Percentiles rank a stretch among this genome's conserved stretches.
Evolutionary conservation across 2,329 filamentous ascomycete genomes (phyloP).

Genomic region (Beauveria bassiana): DNA sequence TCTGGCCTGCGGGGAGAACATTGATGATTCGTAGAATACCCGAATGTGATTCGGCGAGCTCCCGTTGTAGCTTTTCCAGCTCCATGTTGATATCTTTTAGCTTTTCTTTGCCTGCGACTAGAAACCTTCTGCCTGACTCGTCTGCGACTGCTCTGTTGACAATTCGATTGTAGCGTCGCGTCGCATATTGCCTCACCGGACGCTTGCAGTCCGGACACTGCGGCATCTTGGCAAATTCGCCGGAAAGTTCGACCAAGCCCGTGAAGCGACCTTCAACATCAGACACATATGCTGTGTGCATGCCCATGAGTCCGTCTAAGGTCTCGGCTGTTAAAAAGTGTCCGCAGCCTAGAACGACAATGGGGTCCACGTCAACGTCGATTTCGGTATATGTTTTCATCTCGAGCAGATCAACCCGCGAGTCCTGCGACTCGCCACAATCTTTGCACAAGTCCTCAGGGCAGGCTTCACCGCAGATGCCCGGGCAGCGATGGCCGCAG

Average conservation of each 20-base stretch:
- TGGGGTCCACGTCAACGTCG: slow-evolving; percentile 49
- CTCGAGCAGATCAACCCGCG: slow-evolving; percentile 47
- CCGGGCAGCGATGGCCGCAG: slow-evolving; percentile 57
- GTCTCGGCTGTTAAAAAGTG: slow-evolving; percentile 53
- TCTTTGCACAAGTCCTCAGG: slow-evolving; percentile 48
- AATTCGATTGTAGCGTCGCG: slow-evolving; percentile 49
- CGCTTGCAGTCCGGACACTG: slow-evolving; percentile 51
- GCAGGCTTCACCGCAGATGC: slow-evolving; percentile 56
- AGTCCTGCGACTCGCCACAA: slow-evolving; percentile 36
- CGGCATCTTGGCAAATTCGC: slow-evolving; percentile 34
- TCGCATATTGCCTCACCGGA: slow-evolving; percentile 44
- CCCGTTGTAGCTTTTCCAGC: slow-evolving; percentile 20
- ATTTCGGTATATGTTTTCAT: slow-evolving; percentile 46
- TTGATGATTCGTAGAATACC: neutral
- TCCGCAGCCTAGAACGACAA: slow-evolving; percentile 52
- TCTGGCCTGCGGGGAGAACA: neutral
- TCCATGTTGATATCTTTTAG: slow-evolving; percentile 25
- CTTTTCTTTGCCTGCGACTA: slow-evolving; percentile 23
- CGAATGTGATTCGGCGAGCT: neutral
- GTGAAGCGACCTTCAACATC: slow-evolving; percentile 24
- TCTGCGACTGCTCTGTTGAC: slow-evolving; percentile 52
- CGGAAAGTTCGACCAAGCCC: slow-evolving; percentile 31
- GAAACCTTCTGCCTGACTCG: slow-evolving; percentile 54
- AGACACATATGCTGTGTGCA: slow-evolving; percentile 40
- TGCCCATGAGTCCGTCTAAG: slow-evolving; percentile 51